These are phyloP conservation scores for Cyphellophora europaea DNA, from an alignment of 2,329 filamentous ascomycete species.

Conservation along the genomic window DNA sequence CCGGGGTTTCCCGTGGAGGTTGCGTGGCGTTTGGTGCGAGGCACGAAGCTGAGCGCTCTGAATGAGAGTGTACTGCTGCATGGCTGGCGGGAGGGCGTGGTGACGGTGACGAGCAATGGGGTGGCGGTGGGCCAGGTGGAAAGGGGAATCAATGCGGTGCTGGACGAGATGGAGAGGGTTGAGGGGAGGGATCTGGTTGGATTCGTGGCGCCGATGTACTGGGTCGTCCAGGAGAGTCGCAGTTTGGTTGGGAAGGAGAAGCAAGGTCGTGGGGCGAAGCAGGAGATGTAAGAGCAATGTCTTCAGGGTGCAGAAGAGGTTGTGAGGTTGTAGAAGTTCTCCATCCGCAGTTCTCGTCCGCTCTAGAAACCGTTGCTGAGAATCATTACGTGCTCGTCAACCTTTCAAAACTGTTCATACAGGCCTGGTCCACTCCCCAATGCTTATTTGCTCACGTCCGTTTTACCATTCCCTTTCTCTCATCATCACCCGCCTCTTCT, in stretches of 20 bases:
- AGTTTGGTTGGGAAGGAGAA: constrained; percentile 1
- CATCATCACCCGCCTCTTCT: constrained; percentile 53
- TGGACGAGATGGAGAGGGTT: constrained; percentile 10
- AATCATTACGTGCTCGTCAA: background rate
- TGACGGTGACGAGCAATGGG: constrained; percentile 63
- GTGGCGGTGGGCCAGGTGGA: constrained; percentile 60
- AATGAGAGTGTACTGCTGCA: constrained; percentile 63
- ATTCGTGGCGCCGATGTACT: background rate
- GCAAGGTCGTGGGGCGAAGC: background rate
- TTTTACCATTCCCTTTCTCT: constrained; percentile 37
- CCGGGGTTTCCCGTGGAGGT: too few relatives aligned
- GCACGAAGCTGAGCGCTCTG: too few relatives aligned
- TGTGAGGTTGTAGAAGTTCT: too few relatives aligned
- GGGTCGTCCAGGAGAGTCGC: background rate
- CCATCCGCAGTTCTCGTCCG: too few relatives aligned
- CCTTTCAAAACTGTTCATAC: background rate
- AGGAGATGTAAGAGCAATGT: too few relatives aligned
- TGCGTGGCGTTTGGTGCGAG: too few relatives aligned
- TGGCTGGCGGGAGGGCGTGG: constrained; percentile 55
- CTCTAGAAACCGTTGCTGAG: too few relatives aligned
- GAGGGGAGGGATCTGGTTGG: background rate
- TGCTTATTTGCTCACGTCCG: constrained; percentile 2
- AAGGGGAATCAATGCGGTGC: constrained; percentile 10
- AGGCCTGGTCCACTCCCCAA: background rate
- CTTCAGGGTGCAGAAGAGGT: too few relatives aligned